A percentile compares a stretch with the other conserved stretches of the same genome.
These are phyloP conservation scores for Stylosanthes scabra DNA, from an alignment of 331 rosid genomes.

Conservation along the genomic window DNA sequence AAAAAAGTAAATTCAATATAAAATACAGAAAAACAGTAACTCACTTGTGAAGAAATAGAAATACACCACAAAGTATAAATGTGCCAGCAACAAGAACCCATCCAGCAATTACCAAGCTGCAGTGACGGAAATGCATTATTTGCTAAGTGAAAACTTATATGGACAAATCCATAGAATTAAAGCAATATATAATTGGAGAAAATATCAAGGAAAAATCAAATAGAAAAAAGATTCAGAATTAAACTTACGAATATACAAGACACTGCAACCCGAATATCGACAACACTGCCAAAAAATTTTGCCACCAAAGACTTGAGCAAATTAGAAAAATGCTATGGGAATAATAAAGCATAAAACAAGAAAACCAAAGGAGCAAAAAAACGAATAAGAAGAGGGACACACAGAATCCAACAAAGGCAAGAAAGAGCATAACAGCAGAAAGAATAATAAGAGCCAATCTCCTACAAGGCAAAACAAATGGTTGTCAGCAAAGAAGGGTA, in stretches of 20 bases:
- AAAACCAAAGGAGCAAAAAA: slow-evolving; percentile 5
- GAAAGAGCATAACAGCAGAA: slow-evolving; percentile 72
- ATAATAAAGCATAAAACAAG: slow-evolving; percentile 3
- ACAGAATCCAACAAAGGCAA: slow-evolving; percentile 76
- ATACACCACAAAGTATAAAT: slow-evolving; percentile 70
- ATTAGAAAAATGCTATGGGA: slow-evolving; percentile 3
- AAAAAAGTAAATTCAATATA: background rate
- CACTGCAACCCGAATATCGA: slow-evolving; percentile 64
- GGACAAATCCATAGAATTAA: background rate
- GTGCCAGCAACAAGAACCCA: slow-evolving; percentile 80
- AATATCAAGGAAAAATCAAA: background rate
- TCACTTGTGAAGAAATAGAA: slow-evolving; percentile 81
- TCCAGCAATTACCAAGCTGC: slow-evolving; percentile 71
- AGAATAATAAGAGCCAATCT: slow-evolving; percentile 61
- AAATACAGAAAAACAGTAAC: slow-evolving; percentile 26
- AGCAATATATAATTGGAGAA: background rate
- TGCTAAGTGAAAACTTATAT: background rate
- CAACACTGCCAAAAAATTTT: slow-evolving; percentile 55
- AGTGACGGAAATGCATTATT: slow-evolving; percentile 33
- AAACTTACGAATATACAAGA: slow-evolving; percentile 69
- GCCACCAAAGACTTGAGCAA: slow-evolving; percentile 27
- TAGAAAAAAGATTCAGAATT: slow-evolving; percentile 5
- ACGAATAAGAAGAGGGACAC: slow-evolving; percentile 29
- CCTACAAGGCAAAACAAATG: slow-evolving; percentile 49
- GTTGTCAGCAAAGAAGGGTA: slow-evolving; percentile 3